These are phyloP conservation scores for Puccinia novopanici DNA, from an alignment of 1,284 basidiomycete species.

Conservation along the genomic window DNA sequence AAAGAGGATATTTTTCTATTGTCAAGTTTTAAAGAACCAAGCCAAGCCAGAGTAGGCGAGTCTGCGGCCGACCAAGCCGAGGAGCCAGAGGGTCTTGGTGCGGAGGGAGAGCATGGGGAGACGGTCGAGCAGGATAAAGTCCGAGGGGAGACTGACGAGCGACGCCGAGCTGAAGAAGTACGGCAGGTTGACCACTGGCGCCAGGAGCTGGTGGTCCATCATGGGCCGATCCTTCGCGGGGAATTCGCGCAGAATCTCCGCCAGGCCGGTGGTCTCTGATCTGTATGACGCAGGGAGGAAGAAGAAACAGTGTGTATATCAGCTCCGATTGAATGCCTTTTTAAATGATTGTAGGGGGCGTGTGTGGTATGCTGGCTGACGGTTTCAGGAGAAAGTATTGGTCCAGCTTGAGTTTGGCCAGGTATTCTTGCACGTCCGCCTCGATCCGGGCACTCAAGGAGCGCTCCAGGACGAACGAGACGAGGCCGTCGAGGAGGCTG, in stretches of 20 bases:
- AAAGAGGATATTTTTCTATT: too few relatives aligned
- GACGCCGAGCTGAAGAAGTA: slow-evolving; percentile 4
- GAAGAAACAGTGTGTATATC: too few relatives aligned
- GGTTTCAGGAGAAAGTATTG: slow-evolving; percentile 3
- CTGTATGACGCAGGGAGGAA: neutral
- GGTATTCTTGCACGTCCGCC: neutral
- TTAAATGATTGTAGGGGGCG: neutral
- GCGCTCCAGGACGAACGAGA: neutral
- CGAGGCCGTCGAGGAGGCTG: neutral
- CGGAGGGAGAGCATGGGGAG: slow-evolving; percentile 2
- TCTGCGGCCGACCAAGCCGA: neutral
- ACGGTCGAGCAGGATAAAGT: slow-evolving; percentile 8
- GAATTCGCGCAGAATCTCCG: neutral
- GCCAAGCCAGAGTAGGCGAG: neutral
- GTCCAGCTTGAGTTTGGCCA: neutral
- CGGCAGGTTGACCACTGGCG: neutral
- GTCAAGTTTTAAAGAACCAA: slow-evolving; percentile 24
- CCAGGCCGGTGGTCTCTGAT: neutral
- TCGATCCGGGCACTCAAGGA: neutral
- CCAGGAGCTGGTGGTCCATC: neutral
- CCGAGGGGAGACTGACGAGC: neutral
- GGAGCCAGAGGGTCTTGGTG: neutral
- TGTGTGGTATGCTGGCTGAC: neutral
- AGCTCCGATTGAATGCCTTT: neutral
- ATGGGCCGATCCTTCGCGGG: neutral